These are phyloP conservation scores for Apiotrichum porosum DNA, from an alignment of 1,284 basidiomycete species.

Conservation along the genomic window DNA sequence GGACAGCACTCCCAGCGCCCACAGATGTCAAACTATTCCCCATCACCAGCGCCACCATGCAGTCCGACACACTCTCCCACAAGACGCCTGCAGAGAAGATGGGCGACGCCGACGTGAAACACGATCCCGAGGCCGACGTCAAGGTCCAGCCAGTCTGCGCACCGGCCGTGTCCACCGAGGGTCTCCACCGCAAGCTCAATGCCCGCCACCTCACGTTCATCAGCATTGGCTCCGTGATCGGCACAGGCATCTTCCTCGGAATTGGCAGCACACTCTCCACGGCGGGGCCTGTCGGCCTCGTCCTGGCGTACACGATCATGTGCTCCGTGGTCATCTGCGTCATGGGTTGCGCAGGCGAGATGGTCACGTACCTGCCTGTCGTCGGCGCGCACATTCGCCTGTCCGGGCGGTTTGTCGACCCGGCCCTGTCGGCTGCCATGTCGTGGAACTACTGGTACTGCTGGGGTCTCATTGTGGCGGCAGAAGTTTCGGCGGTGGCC, in stretches of 20 bases:
- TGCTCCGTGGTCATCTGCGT: conserved; percentile 9
- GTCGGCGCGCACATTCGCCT: conserved; percentile 25
- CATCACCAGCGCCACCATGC: too few relatives aligned
- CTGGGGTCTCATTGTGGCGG: background rate
- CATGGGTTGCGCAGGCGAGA: conserved; percentile 45
- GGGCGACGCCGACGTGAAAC: too few relatives aligned
- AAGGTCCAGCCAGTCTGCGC: too few relatives aligned
- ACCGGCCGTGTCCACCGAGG: too few relatives aligned
- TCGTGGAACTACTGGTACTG: conserved; percentile 16
- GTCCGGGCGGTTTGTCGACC: conserved; percentile 22
- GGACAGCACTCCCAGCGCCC: too few relatives aligned
- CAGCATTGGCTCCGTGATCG: conserved; percentile 22
- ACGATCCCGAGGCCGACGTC: too few relatives aligned
- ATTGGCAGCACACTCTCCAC: too few relatives aligned
- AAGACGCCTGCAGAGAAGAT: too few relatives aligned
- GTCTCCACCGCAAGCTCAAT: conserved; percentile 22
- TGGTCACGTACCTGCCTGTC: conserved; percentile 20
- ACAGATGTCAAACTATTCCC: too few relatives aligned
- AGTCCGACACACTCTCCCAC: too few relatives aligned
- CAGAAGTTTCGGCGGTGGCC: conserved; percentile 5
- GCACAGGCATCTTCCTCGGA: conserved; percentile 1
- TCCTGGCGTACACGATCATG: background rate
- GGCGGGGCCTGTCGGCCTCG: conserved; percentile 46
- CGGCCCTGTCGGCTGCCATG: conserved; percentile 15
- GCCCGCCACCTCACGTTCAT: conserved; percentile 28